Evolutionary conservation across 1,139 yeast species (phyloP).

Genomic region (Candida sanyaensis): DNA sequence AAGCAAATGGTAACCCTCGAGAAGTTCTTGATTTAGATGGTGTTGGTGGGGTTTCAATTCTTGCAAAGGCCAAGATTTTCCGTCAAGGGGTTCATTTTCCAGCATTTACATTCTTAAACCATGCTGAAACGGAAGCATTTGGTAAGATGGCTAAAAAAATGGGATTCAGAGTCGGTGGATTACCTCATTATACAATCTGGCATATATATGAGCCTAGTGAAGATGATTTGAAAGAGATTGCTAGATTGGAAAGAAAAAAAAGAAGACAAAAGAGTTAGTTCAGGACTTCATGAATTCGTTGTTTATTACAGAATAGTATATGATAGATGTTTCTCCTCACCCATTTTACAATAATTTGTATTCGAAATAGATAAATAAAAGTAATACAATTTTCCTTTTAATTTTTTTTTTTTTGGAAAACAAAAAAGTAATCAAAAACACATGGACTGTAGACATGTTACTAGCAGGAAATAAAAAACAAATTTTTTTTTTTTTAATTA

Average conservation of each 20-base stretch:
- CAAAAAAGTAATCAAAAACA: too few species aligned
- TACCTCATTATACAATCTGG: slow-evolving; percentile 91
- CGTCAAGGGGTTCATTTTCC: slow-evolving; percentile 86
- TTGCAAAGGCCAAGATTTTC: slow-evolving; percentile 81
- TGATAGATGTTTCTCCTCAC: slow-evolving; percentile 4
- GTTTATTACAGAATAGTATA: background rate
- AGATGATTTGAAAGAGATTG: slow-evolving; percentile 79
- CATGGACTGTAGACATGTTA: background rate
- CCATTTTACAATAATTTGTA: too few species aligned
- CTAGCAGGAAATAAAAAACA: background rate
- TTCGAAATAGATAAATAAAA: background rate
- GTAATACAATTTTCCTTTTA: background rate
- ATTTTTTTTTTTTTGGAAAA: too few species aligned
- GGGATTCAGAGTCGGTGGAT: slow-evolving; percentile 82
- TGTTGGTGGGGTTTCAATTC: slow-evolving; percentile 86
- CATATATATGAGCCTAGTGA: slow-evolving; percentile 88
- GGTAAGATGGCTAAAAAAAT: slow-evolving; percentile 82
- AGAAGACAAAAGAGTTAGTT: slow-evolving; percentile 39
- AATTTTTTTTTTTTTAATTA: slow-evolving; percentile 5
- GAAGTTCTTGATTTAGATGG: slow-evolving; percentile 80
- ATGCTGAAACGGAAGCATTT: slow-evolving; percentile 91
- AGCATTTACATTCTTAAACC: slow-evolving; percentile 84
- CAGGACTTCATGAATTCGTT: slow-evolving; percentile 2
- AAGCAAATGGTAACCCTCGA: slow-evolving; percentile 60
- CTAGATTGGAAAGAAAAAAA: slow-evolving; percentile 68